Conservation (phyloP, 805 yeast species). For the Yueomyces sp. region DNA sequence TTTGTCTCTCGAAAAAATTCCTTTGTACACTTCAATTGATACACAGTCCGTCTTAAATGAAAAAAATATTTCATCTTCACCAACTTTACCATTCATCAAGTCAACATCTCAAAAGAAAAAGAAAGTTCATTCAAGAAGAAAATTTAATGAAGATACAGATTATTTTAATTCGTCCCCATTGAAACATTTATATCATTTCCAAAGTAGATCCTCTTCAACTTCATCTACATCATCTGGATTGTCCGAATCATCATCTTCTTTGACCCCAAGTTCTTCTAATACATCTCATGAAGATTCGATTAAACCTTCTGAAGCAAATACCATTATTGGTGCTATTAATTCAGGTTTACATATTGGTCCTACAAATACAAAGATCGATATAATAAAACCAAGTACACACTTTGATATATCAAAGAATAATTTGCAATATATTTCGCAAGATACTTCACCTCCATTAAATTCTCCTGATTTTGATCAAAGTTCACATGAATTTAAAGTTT, state of each 20-base stretch:
- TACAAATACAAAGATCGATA: no score
- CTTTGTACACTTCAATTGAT: background rate
- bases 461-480: background rate
- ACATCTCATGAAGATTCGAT: no score
- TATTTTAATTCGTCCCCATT: conserved; percentile 23
- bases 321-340: no score
- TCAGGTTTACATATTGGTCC: no score
- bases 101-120: background rate
- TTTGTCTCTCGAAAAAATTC: background rate
- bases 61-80: background rate
- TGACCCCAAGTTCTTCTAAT: background rate
- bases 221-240: background rate
- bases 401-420: no score
- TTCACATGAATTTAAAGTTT: no score
- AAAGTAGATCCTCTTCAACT: background rate
- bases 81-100: background rate
- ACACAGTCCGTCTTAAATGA: background rate
- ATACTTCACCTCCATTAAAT: background rate
- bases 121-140: conserved; percentile 9
- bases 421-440: no score
- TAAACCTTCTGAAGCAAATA: no score
- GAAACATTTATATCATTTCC: conserved; percentile 17
- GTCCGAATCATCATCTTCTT: background rate
- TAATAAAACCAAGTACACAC: no score
- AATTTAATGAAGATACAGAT: conserved; percentile 22